Conservation (phyloP, 2,329 filamentous ascomycete genomes). For the Penicillium sp. region DNA sequence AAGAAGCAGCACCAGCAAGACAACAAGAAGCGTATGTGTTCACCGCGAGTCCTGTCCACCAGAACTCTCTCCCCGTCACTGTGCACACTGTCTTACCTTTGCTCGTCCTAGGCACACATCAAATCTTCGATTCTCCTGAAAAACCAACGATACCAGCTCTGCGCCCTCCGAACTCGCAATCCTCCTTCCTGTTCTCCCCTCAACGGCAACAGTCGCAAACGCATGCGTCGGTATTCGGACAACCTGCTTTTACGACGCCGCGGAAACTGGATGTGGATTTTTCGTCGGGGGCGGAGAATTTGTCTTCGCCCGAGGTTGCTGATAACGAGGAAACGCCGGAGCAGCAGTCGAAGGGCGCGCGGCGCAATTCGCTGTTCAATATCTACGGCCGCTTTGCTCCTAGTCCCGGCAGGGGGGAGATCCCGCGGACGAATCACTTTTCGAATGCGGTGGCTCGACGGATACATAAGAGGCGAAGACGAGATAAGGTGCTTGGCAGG, state of each 20-base stretch:
- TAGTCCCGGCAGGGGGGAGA: constrained; percentile 69
- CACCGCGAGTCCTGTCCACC: neutral
- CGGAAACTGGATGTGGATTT: constrained; percentile 55
- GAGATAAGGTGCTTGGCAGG: constrained; percentile 54
- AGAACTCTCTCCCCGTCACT: neutral
- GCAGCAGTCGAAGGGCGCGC: constrained; percentile 40
- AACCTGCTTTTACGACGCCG: constrained; percentile 56
- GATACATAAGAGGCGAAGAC: constrained; percentile 57
- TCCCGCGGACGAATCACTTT: constrained; percentile 58
- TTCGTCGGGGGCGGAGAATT: constrained; percentile 55
- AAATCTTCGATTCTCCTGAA: constrained; percentile 53
- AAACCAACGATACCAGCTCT: constrained; percentile 56
- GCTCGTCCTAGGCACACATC: constrained; percentile 43
- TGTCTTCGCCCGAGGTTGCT: constrained; percentile 53
- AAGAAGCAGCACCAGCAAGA: constrained; percentile 45
- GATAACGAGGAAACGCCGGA: constrained; percentile 58
- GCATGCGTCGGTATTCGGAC: constrained; percentile 44
- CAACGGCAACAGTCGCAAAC: constrained; percentile 41
- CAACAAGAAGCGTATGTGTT: constrained; percentile 52
- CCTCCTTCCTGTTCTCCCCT: constrained; percentile 57
- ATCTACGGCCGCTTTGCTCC: constrained; percentile 53
- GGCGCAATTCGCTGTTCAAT: constrained; percentile 49
- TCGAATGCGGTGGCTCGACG: constrained; percentile 53
- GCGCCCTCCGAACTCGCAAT: constrained; percentile 57
- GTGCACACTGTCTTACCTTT: neutral